Conservation (phyloP, 345 rosid species). For the Mercurialis annua region DNA sequence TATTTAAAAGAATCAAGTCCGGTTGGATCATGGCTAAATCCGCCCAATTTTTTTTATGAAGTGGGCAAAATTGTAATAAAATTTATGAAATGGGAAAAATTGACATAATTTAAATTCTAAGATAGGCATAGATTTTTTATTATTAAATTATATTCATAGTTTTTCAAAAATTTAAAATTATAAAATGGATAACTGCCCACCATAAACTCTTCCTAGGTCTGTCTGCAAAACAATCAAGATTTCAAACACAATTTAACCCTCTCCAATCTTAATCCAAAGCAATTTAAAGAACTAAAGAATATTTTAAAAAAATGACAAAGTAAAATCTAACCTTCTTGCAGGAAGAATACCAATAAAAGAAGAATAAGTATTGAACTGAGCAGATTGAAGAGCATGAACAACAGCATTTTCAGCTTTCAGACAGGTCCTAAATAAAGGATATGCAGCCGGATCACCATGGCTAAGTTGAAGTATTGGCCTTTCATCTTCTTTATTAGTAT, state of each 20-base stretch:
- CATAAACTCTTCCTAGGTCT: too few relatives aligned
- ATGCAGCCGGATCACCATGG: slow-evolving; percentile 73
- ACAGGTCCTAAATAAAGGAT: slow-evolving; percentile 53
- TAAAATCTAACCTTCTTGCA: slow-evolving; percentile 47
- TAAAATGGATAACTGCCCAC: too few relatives aligned
- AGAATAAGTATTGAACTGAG: slow-evolving; percentile 43
- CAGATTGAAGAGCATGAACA: slow-evolving; percentile 47
- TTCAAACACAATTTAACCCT: too few relatives aligned
- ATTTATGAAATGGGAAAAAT: too few relatives aligned
- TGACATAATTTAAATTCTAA: too few relatives aligned
- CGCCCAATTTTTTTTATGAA: too few relatives aligned
- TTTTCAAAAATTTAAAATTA: too few relatives aligned
- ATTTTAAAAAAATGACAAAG: neutral
- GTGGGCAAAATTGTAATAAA: too few relatives aligned
- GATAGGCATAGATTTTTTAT: too few relatives aligned
- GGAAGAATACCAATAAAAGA: slow-evolving; percentile 51
- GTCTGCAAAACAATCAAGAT: neutral
- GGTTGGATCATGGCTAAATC: too few relatives aligned
- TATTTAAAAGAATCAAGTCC: too few relatives aligned
- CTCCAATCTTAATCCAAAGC: neutral
- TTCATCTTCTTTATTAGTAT: slow-evolving; percentile 19
- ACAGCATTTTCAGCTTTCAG: slow-evolving; percentile 56
- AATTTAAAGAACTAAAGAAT: neutral
- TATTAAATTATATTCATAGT: too few relatives aligned
- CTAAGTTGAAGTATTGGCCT: slow-evolving; percentile 48